phyloP scores from a whole-genome alignment of 2,329 filamentous ascomycete genomes.

The Beauveria rudraprayagi region DNA sequence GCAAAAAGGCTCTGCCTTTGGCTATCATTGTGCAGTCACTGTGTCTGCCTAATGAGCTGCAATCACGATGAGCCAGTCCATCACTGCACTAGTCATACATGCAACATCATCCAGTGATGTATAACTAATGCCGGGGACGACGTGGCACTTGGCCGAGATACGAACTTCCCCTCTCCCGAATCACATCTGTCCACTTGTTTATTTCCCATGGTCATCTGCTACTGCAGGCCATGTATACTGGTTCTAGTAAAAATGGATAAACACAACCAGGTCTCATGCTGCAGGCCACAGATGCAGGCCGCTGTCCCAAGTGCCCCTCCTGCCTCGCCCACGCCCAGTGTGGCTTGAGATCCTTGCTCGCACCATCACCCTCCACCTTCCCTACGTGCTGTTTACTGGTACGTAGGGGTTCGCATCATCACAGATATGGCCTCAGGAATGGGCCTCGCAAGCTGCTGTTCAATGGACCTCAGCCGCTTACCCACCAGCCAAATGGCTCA shows the following conservation, averaged over 20 bases:
- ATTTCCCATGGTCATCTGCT: conserved; percentile 5
- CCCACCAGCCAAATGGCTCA: not conserved
- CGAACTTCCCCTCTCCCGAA: not conserved
- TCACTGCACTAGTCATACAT: not conserved
- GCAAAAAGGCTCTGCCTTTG: not conserved
- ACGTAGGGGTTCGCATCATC: conserved; percentile 8
- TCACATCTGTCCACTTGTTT: not conserved
- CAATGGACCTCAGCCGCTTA: not conserved
- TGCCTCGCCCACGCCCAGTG: not conserved
- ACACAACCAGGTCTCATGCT: conserved; percentile 5
- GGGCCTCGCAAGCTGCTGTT: not conserved
- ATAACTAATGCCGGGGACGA: conserved; percentile 1
- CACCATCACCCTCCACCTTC: not conserved
- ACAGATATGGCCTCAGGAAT: not conserved
- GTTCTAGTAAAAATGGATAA: not conserved
- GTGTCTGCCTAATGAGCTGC: not conserved
- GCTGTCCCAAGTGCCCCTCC: not conserved
- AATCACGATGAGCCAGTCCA: not conserved
- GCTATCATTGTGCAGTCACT: not conserved
- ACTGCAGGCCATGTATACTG: not conserved
- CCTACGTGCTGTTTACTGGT: not conserved
- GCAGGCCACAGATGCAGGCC: conserved; percentile 10
- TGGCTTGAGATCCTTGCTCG: conserved; percentile 9
- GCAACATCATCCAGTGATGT: not conserved
- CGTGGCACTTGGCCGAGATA: not conserved